These are phyloP conservation scores for Grosmannia clavigera DNA, from an alignment of 2,329 filamentous ascomycete genomes.

Conservation along the genomic window DNA sequence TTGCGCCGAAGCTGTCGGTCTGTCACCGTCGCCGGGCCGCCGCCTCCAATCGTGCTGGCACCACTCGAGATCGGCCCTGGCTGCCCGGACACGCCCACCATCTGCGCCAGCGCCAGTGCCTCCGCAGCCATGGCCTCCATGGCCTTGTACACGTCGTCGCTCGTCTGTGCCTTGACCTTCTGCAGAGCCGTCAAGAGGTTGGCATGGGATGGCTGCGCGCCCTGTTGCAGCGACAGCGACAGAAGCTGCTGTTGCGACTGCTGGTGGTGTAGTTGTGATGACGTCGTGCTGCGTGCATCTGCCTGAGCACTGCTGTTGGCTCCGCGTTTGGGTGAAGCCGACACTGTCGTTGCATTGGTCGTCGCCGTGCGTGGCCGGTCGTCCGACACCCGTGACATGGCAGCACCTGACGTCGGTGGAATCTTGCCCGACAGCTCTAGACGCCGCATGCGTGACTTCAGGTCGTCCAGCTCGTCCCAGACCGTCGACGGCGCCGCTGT, in stretches of 20 bases:
- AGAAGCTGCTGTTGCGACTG: conserved; percentile 15
- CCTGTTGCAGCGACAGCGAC: conserved; percentile 25
- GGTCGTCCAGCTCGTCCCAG: conserved; percentile 93
- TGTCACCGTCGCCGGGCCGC: conserved; percentile 36
- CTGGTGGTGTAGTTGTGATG: not conserved
- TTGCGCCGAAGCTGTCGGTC: conserved; percentile 83
- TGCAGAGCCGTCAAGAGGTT: conserved; percentile 67
- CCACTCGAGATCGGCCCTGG: conserved; percentile 56
- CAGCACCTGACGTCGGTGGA: conserved; percentile 68
- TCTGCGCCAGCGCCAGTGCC: conserved; percentile 63
- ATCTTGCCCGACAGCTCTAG: conserved; percentile 83
- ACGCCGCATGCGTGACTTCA: conserved; percentile 85
- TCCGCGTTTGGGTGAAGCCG: conserved; percentile 70
- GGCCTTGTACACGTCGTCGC: conserved; percentile 59
- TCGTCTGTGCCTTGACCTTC: conserved; percentile 62
- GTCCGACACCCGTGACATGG: conserved; percentile 59
- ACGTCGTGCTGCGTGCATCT: not conserved
- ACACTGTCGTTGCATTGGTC: conserved; percentile 82
- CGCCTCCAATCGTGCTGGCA: conserved; percentile 46
- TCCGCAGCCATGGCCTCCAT: conserved; percentile 74
- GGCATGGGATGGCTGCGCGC: conserved; percentile 46
- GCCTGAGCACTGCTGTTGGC: conserved; percentile 18
- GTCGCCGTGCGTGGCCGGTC: conserved; percentile 85
- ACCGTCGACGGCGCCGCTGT: conserved; percentile 85
- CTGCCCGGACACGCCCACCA: conserved; percentile 63